Conservation (phyloP, 2,329 filamentous ascomycete species). For the Fusarium clavum region DNA sequence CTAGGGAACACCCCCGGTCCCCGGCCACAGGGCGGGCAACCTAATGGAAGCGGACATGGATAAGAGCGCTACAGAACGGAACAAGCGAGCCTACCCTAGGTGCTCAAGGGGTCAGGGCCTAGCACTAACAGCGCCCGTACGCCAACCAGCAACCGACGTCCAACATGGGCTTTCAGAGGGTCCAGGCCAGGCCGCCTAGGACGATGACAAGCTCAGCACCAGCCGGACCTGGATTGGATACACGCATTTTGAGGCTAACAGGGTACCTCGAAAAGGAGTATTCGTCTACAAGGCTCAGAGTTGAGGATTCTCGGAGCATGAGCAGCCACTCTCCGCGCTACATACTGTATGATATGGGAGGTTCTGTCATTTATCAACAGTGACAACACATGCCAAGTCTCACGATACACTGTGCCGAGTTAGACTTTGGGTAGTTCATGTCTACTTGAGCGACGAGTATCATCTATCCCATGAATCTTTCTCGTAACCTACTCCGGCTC, state of each 20-base stretch:
- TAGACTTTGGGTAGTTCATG: neutral
- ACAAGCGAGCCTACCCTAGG: slow-evolving; percentile 30
- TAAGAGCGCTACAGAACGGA: slow-evolving; percentile 32
- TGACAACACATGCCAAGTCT: neutral
- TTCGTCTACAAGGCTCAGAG: slow-evolving; percentile 13
- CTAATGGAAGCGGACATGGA: slow-evolving; percentile 10
- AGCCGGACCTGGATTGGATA: slow-evolving; percentile 39
- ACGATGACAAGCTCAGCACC: slow-evolving; percentile 30
- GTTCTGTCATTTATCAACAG: neutral
- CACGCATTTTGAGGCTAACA: slow-evolving; percentile 12
- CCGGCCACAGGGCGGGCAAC: slow-evolving; percentile 22
- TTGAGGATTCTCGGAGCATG: slow-evolving; percentile 3
- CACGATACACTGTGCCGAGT: slow-evolving; percentile 10
- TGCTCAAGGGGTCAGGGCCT: slow-evolving; percentile 2
- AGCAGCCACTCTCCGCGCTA: slow-evolving; percentile 2
- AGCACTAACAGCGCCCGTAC: slow-evolving; percentile 11
- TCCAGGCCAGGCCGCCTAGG: slow-evolving; percentile 24
- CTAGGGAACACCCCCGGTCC: slow-evolving; percentile 26
- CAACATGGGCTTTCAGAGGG: slow-evolving; percentile 31
- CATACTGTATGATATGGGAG: slow-evolving; percentile 2
- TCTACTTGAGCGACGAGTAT: slow-evolving; percentile 17
- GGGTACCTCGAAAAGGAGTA: slow-evolving; percentile 17
- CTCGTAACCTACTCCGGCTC: slow-evolving; percentile 1
- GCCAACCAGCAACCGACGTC: slow-evolving; percentile 32
- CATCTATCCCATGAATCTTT: neutral